Evolutionary conservation across 1,284 basidiomycete species (phyloP).

Genomic region (Porodaedalea pini): DNA sequence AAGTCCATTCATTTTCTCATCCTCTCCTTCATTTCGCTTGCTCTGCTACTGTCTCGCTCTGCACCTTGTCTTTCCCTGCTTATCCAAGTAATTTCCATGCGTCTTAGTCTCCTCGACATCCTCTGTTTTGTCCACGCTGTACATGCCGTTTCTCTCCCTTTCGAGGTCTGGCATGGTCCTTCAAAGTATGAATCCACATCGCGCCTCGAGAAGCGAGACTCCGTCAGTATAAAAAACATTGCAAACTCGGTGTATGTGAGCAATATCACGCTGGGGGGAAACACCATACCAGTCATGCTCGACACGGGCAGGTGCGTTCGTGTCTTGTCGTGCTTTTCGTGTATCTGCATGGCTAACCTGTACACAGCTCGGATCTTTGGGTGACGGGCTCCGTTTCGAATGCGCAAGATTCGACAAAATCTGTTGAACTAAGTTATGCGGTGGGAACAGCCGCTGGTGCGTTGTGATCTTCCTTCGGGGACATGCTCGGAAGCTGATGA

Average conservation of each 20-base stretch:
- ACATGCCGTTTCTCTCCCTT: slow-evolving; percentile 8
- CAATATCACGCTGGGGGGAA: slow-evolving; percentile 55
- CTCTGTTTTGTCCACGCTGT: slow-evolving; percentile 1
- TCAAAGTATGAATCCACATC: neutral
- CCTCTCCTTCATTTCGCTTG: neutral
- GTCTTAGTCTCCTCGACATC: neutral
- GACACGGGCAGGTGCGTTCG: slow-evolving; percentile 38
- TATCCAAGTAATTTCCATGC: neutral
- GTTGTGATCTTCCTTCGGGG: neutral
- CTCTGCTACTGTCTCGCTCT: neutral
- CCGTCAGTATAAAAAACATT: slow-evolving; percentile 50
- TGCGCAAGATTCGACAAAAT: slow-evolving; percentile 54
- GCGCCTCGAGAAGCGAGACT: slow-evolving; percentile 25
- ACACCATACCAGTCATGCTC: slow-evolving; percentile 47
- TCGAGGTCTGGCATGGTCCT: slow-evolving; percentile 7
- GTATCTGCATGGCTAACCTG: neutral
- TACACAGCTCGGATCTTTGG: slow-evolving; percentile 63
- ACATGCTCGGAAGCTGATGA: neutral
- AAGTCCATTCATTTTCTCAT: neutral
- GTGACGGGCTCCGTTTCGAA: slow-evolving; percentile 45
- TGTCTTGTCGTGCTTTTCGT: neutral
- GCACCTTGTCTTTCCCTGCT: neutral
- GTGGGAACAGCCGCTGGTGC: slow-evolving; percentile 61
- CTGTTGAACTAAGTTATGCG: slow-evolving; percentile 59
- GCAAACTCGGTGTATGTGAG: slow-evolving; percentile 58